Evolutionary conservation across 2,329 filamentous ascomycete genomes (phyloP).

Genomic region (Beauveria brongniartii): DNA sequence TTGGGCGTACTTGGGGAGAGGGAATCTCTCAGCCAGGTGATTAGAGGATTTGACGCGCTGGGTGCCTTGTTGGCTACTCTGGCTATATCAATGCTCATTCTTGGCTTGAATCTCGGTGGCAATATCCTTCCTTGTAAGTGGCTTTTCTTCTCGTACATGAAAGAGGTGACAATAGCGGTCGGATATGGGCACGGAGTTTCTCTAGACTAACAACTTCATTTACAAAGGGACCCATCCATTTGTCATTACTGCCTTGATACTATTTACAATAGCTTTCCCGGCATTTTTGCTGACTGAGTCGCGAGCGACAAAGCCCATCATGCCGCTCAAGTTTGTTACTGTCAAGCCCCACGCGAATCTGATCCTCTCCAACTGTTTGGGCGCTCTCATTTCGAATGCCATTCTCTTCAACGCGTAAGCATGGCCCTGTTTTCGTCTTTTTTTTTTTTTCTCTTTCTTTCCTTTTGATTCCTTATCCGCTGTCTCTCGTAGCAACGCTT

Average conservation of each 20-base stretch:
- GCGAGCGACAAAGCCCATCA: conserved; percentile 45
- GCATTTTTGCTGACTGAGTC: conserved; percentile 46
- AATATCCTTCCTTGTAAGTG: conserved; percentile 49
- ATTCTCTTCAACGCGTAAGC: conserved; percentile 51
- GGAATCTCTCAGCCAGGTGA: conserved; percentile 36
- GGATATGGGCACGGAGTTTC: neutral
- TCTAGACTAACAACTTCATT: conserved; percentile 5
- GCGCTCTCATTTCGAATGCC: conserved; percentile 43
- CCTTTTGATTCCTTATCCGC: too few relatives aligned
- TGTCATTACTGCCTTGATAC: conserved; percentile 41
- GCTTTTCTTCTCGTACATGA: neutral
- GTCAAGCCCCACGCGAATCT: conserved; percentile 45
- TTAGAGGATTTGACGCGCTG: conserved; percentile 47
- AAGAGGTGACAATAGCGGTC: neutral
- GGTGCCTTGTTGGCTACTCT: conserved; percentile 46
- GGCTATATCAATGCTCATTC: conserved; percentile 48
- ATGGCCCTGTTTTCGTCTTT: neutral
- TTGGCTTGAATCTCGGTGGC: conserved; percentile 54
- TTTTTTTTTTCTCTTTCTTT: neutral
- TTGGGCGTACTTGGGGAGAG: conserved; percentile 41
- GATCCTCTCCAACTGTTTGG: conserved; percentile 47
- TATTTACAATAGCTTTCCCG: conserved; percentile 40
- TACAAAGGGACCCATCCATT: conserved; percentile 47
- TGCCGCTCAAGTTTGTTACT: conserved; percentile 47
- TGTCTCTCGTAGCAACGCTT: neutral